Evolutionary conservation across 768 basidiomycete genomes (phyloP).

Genomic region (Boletellus ananiceps): DNA sequence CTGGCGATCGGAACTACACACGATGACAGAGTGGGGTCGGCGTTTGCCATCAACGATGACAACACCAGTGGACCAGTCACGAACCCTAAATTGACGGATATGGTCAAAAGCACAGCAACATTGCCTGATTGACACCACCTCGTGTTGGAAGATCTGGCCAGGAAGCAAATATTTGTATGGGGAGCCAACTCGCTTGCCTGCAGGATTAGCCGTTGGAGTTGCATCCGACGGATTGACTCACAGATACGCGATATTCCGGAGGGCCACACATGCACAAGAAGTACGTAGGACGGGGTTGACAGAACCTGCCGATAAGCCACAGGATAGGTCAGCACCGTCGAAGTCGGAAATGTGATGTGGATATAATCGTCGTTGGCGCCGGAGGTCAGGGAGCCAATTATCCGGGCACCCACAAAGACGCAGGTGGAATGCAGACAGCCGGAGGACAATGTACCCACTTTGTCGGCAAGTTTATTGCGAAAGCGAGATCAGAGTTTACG

Average conservation of each 20-base stretch:
- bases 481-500: neutral
- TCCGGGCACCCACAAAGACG: slow-evolving; percentile 9
- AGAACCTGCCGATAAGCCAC: slow-evolving; percentile 1
- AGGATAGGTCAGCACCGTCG: slow-evolving; percentile 17
- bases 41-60: slow-evolving; percentile 19
- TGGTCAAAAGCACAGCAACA: slow-evolving; percentile 20
- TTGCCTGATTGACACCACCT: slow-evolving; percentile 25
- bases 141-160: slow-evolving; percentile 22
- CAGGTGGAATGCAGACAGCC: neutral
- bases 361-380: slow-evolving; percentile 1
- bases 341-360: slow-evolving; percentile 17
- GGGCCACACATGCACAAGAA: slow-evolving; percentile 8
- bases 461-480: neutral
- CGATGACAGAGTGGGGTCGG: slow-evolving; percentile 16
- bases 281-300: slow-evolving; percentile 6
- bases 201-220: slow-evolving; percentile 16
- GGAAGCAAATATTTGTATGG: slow-evolving; percentile 11
- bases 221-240: slow-evolving; percentile 16
- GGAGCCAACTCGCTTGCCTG: slow-evolving; percentile 7
- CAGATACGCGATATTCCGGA: slow-evolving; percentile 5
- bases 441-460: neutral
- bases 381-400: slow-evolving; percentile 4
- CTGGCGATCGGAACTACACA: slow-evolving; percentile 8
- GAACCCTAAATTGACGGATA: slow-evolving; percentile 32
- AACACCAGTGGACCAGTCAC: slow-evolving; percentile 7